Percentiles rank a stretch among this genome's conserved stretches.
These are phyloP conservation scores for Venturia effusa DNA, from an alignment of 2,329 filamentous ascomycete genomes.

Conservation along the genomic window DNA sequence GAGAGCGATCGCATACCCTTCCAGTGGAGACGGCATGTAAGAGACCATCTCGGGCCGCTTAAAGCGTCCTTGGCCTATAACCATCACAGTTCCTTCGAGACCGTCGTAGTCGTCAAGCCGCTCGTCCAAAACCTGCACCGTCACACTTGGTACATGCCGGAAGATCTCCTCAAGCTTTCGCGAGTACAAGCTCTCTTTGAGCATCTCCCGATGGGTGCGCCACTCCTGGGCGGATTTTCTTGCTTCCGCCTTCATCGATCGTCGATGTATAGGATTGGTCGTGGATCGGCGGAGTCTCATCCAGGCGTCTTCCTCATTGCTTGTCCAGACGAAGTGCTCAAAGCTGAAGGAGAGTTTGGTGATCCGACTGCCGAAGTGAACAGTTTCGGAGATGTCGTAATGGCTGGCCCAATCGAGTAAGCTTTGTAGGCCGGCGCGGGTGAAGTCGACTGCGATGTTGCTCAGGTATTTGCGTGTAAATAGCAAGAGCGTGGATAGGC, in stretches of 20 bases:
- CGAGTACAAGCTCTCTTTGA: not conserved
- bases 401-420: not conserved
- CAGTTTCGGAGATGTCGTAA: not conserved
- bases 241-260: not conserved
- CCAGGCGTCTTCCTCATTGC: not conserved
- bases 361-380: not conserved
- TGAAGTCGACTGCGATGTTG: not conserved
- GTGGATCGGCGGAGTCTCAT: not conserved
- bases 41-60: too few species aligned
- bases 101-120: too few species aligned
- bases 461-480: not conserved
- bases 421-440: not conserved
- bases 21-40: not conserved
- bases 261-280: not conserved
- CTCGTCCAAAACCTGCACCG: not conserved
- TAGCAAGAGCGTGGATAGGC: not conserved
- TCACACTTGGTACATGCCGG: not conserved
- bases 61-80: too few species aligned
- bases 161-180: not conserved
- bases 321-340: not conserved
- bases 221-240: not conserved
- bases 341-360: not conserved
- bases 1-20: not conserved
- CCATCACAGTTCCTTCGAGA: too few species aligned
- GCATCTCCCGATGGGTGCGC: not conserved